Percentiles rank a stretch among this genome's conserved stretches.
These are phyloP conservation scores for Claviceps spartinae DNA, from an alignment of 2,329 filamentous ascomycete species.

Conservation along the genomic window DNA sequence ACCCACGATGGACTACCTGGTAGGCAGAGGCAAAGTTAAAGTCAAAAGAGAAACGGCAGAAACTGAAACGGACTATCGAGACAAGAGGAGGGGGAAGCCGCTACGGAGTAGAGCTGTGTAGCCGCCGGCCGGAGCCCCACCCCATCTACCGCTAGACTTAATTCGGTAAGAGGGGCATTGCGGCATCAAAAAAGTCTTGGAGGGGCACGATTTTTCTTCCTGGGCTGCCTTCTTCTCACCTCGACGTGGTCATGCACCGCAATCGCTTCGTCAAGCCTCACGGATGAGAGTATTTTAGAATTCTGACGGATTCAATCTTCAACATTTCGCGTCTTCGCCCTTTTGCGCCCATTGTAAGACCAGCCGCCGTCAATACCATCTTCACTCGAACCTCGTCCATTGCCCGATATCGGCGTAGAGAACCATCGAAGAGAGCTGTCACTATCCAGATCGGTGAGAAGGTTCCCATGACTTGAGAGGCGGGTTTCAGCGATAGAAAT, in stretches of 20 bases:
- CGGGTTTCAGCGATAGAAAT: too few relatives aligned
- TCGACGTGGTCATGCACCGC: slow-evolving; percentile 1
- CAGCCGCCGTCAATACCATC: not conserved
- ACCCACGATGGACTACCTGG: not conserved
- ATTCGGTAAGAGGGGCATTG: slow-evolving; percentile 19
- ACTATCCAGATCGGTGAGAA: not conserved
- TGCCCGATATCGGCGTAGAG: slow-evolving; percentile 2
- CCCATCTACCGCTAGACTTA: slow-evolving; percentile 13
- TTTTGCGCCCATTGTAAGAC: not conserved
- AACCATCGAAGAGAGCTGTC: not conserved
- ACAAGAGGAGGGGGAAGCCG: not conserved
- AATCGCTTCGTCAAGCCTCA: not conserved
- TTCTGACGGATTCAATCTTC: not conserved
- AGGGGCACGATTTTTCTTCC: slow-evolving; percentile 13
- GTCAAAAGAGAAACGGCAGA: not conserved
- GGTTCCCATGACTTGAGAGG: too few relatives aligned
- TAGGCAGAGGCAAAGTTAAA: not conserved
- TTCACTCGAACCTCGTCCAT: not conserved
- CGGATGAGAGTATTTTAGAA: slow-evolving; percentile 2
- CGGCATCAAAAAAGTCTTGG: slow-evolving; percentile 5
- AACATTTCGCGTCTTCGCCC: not conserved
- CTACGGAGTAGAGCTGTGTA: not conserved
- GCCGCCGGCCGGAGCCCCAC: not conserved
- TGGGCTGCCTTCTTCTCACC: not conserved
- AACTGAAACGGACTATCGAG: not conserved